Evolutionary conservation across 257 asterid species (phyloP).

Genomic region (Solanum peruvianum): DNA sequence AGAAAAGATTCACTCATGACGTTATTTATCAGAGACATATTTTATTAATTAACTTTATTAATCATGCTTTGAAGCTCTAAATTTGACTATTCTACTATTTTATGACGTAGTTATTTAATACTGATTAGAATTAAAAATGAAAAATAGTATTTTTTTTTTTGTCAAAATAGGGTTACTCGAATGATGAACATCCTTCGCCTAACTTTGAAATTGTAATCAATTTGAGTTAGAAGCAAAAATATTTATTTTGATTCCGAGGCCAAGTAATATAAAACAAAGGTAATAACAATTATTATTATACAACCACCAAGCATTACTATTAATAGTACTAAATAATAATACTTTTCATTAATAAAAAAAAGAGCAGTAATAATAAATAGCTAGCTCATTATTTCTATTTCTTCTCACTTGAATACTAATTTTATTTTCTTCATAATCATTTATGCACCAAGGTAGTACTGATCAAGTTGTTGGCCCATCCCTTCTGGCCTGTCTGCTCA

Average conservation of each 20-base stretch:
- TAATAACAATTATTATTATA: neutral
- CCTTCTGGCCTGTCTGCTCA: neutral
- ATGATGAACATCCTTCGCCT: rapidly evolving
- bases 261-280: neutral
- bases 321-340: neutral
- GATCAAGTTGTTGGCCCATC: neutral
- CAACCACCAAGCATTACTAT: neutral
- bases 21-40: neutral
- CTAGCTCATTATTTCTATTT: neutral
- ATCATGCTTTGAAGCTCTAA: neutral
- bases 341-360: neutral
- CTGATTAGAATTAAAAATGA: neutral
- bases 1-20: too few relatives aligned
- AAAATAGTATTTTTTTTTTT: neutral
- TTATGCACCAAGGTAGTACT: neutral
- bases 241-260: neutral
- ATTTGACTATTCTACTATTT: too few relatives aligned
- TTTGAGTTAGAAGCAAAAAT: too few relatives aligned
- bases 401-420: neutral
- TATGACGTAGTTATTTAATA: neutral
- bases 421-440: neutral
- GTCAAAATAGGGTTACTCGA: neutral
- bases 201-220: neutral
- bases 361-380: neutral
- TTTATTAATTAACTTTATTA: too few relatives aligned